Evolutionary conservation across 2,329 filamentous ascomycete genomes (phyloP), one percentile per base, ranked within the genome.

Genomic region (Chaetomium sp.): DNA sequence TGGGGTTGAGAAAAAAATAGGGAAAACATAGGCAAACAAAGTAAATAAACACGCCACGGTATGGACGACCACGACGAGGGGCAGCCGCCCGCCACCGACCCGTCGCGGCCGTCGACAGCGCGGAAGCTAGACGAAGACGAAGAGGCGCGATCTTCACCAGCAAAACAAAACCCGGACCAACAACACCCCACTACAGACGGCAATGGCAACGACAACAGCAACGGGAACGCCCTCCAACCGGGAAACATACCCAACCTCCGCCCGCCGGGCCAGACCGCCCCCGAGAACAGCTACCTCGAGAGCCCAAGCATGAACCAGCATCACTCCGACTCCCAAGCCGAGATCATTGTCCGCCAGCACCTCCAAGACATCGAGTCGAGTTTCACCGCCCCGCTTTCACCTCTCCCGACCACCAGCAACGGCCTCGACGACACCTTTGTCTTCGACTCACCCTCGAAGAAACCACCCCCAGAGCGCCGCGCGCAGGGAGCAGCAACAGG

Each of bases 341-440:
- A 82, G 61, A 74, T 77, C 47, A 75, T 75, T 44, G 74, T 84
- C 19, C 74, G 76, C 59, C 76, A 77, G 54, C 81, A 85, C 64
- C 68, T 86, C 19, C 76, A 79, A 62, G 83, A 86, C 64, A 76
- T 85, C 59, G 84, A 87, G 65, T 86, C 83, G 37, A 86, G 83
- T 70, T 86, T 86, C 64, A 67, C 84, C 53, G 78, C 80, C 1
- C 75, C 77, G 5, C 67, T 80, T 5, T 85, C 82, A 6, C 82
- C 82, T 10, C 75, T 84, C 47, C 75, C 74, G 38, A 72, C 72
- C 35, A 71, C 75, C 50, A 69, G 73, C 37, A 72, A 71, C 60
- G 79, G 76, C 48, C 66, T 74, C 54, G 81, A 85, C 69, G 82
- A 85, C 66, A 82, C 80, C 32, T 85, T 76, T 64, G 69, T 83